phyloP scores from a whole-genome alignment of 2,329 filamentous ascomycete species.

The Biscogniauxia mediterranea region DNA sequence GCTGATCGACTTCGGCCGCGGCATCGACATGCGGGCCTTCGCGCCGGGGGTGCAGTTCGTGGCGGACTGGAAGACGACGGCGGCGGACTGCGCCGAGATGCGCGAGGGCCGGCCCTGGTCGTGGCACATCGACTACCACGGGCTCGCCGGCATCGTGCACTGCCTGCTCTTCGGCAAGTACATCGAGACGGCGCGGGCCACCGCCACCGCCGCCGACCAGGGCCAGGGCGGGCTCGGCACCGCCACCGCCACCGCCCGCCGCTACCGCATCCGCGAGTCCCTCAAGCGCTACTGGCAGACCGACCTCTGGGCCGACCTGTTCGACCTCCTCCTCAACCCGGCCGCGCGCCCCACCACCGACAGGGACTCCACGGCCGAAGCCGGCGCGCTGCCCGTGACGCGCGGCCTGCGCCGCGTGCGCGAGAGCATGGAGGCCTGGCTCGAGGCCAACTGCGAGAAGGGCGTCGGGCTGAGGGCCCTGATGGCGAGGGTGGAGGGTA shows the following conservation, averaged over 20 bases:
- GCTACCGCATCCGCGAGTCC: conserved; percentile 76
- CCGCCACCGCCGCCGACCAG: conserved; percentile 47
- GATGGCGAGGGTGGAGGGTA: conserved; percentile 61
- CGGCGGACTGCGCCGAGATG: conserved; percentile 93
- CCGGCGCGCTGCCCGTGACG: conserved; percentile 69
- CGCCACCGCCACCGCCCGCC: conserved; percentile 57
- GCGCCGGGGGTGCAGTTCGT: conserved; percentile 76
- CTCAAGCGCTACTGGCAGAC: conserved; percentile 97
- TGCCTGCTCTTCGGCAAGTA: conserved; percentile 91
- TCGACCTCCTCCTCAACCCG: conserved; percentile 85
- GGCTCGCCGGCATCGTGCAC: conserved; percentile 84
- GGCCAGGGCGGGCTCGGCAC: no score
- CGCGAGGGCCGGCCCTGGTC: conserved; percentile 93
- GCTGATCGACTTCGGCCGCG: conserved; percentile 92
- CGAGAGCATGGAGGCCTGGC: conserved; percentile 79
- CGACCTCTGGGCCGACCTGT: conserved; percentile 81
- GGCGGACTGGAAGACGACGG: conserved; percentile 88
- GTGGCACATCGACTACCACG: conserved; percentile 95
- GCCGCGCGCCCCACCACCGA: conserved; percentile 54
- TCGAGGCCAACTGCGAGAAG: conserved; percentile 78
- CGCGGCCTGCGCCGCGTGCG: conserved; percentile 67
- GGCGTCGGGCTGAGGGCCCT: conserved; percentile 71
- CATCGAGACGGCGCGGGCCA: conserved; percentile 73
- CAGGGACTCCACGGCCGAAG: conserved; percentile 47
- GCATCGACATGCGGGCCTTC: conserved; percentile 91